Evolutionary conservation across 805 yeast genomes (phyloP).

Genomic region (Limtongia smithiae): DNA sequence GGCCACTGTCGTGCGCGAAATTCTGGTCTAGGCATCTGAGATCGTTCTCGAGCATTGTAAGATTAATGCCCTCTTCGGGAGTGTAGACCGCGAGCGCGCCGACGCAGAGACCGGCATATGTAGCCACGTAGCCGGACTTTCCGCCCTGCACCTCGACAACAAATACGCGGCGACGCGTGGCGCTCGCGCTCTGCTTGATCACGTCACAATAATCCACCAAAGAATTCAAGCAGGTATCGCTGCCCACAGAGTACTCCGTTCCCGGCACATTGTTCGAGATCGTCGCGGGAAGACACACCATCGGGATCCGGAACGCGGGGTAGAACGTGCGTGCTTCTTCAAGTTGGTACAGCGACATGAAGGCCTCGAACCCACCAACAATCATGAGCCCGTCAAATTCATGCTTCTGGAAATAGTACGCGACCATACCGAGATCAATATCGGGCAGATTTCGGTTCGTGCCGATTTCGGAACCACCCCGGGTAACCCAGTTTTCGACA

Average conservation of each 20-base stretch:
- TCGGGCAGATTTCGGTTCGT: conserved; percentile 88
- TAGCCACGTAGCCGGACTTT: conserved; percentile 88
- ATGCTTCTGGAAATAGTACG: conserved; percentile 87
- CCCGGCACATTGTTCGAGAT: conserved; percentile 99
- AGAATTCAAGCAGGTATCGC: conserved; percentile 92
- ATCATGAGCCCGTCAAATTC: conserved; percentile 82
- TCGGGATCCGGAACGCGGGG: conserved; percentile 92
- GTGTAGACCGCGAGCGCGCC: conserved; percentile 91
- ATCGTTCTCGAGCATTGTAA: conserved; percentile 70
- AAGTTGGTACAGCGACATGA: conserved; percentile 74
- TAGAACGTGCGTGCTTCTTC: conserved; percentile 70
- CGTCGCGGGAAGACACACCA: conserved; percentile 91
- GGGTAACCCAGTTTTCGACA: conserved; percentile 80
- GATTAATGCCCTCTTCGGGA: conserved; percentile 77
- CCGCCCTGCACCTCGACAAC: conserved; percentile 99
- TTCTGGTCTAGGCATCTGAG: conserved; percentile 63
- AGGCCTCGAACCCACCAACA: conserved; percentile 98
- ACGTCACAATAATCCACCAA: conserved; percentile 91
- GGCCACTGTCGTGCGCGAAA: conserved; percentile 71
- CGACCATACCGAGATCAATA: conserved; percentile 80
- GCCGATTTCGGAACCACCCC: conserved; percentile 96
- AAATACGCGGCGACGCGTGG: conserved; percentile 89
- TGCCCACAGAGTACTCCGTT: conserved; percentile 90
- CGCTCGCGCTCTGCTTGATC: conserved; percentile 89
- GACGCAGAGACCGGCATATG: conserved; percentile 74